Evolutionary conservation across 352 stramenopile species (phyloP), one percentile per base, ranked within the genome.

Genomic region (Phytopythium litorale): DNA sequence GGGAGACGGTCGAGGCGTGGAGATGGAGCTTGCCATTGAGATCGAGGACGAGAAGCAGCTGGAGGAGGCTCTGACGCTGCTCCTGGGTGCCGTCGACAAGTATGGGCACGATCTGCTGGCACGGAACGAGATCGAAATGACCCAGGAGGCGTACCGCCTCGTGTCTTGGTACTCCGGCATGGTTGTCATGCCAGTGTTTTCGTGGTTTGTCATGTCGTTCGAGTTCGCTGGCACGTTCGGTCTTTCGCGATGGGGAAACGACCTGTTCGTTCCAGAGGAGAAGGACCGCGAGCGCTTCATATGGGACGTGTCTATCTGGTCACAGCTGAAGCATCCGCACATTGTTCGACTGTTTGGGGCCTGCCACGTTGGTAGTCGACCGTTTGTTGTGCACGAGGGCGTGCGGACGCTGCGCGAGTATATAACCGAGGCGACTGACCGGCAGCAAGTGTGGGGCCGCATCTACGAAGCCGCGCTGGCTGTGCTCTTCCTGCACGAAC

Each of bases 401-500:
- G 65, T 58, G 30, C 50, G 30, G 3, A 18, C 30, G 18, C 28
- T 56, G 28, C 19, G 13, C 13, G 50, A 56, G 15, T 56, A 38
- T 7, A 15, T 19, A 0, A n/a, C 28, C 33, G 50, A 56, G 28
- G 33, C 21, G 50, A 28, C 0, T 3, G 30, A 21, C 5, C 50
- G 50, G 4, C 28, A 43, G 30, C 15, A 56, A 28, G 28, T 56
- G 13, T 73, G 65, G 62, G 48, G 70, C 23, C 62, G 55, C 21
- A 21, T 76, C 38, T 67, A 66, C 18, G 69, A 64, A 15, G 72
- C 60, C 62, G 69, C 69, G 4, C 54, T 72, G 51, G 62, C 49
- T 5, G 28, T 76, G n/a, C 69, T 66, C 28, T 76, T 68, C n/a
- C 42, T 76, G 3, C 69, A 76, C 11, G 69, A 76, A 56, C 50